Evolutionary conservation across 2,329 filamentous ascomycete genomes (phyloP).

Genomic region (Capronia epimyces): DNA sequence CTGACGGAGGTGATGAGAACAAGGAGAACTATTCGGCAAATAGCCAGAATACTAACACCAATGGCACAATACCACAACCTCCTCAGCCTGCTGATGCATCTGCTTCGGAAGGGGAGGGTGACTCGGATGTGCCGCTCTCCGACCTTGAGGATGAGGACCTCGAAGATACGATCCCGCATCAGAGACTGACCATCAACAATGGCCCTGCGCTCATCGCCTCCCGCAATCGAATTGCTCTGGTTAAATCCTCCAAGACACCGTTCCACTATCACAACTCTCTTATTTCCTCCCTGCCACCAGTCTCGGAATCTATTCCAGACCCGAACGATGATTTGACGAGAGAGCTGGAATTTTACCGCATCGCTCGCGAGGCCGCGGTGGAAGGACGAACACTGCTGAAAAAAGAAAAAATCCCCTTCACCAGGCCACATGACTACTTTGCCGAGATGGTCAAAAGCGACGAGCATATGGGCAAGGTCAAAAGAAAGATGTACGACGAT

Average conservation of each 20-base stretch:
- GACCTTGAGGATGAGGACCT: constrained; percentile 77
- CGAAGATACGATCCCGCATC: constrained; percentile 81
- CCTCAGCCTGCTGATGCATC: constrained; percentile 45
- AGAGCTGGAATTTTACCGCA: constrained; percentile 88
- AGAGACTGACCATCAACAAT: constrained; percentile 96
- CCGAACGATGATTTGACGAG: constrained; percentile 87
- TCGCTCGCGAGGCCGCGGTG: constrained; percentile 73
- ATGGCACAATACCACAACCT: constrained; percentile 35
- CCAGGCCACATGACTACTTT: constrained; percentile 89
- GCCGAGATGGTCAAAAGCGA: constrained; percentile 99
- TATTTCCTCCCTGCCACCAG: constrained; percentile 49
- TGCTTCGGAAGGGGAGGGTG: constrained; percentile 63
- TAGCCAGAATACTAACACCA: constrained; percentile 27
- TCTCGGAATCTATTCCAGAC: constrained; percentile 69
- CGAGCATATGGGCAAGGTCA: constrained; percentile 96
- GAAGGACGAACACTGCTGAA: constrained; percentile 68
- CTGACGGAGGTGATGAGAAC: background rate
- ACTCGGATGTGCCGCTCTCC: constrained; percentile 83
- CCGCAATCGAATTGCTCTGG: constrained; percentile 65
- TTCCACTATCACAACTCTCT: constrained; percentile 82
- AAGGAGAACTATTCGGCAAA: background rate
- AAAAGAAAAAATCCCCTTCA: constrained; percentile 78
- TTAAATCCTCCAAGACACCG: constrained; percentile 51
- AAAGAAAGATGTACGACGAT: constrained; percentile 85
- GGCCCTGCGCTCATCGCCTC: constrained; percentile 75